Base-by-base conservation (phyloP, 179 eudicot species). In the Heliamphora pulchella region DNA sequence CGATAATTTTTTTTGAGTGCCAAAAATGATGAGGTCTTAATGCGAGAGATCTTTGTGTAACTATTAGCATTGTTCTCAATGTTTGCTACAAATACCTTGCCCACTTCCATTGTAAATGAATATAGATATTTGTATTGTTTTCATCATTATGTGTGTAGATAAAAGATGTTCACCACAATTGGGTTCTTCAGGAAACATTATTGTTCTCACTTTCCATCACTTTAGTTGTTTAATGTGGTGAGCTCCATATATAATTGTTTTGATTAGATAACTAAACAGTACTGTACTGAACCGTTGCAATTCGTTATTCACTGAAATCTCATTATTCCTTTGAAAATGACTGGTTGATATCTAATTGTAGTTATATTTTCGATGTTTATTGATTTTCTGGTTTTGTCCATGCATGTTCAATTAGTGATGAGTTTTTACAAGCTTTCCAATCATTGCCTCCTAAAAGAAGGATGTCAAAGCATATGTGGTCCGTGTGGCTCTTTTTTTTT, bases 31-130 rank as follows among this genome's bases (percentile, higher is more conserved):
- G 74, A 70, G 77, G 8, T 48, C 20, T 8, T 61, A 17, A 41
- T 43, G 7, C 9, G 4, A 39, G 31, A 75, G 51, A 39, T 75
- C 47, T 75, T 75, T 75, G 62, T 55, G 39, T 44, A 57, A 75
- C 47, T 47, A 8, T 77, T 10, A 0, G 9, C 20, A n/a, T 20
- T 18, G 53, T 13, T 64, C 79, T 63, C 44, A 13, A 48, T 0
- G 5, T 63, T 48, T 59, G 71, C 79, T 62, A 39, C 53, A 41
- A 75, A 13, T 39, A 39, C 67, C 66, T 1, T 2, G 39, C 63
- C 47, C 51, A 41, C 14, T 77, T 11, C 8, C 2, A 20, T 62
- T 77, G 71, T 63, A 77, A 47, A 77, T 77, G 79, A 59, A 3
- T 54, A 20, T 20, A 18, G 54, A 39, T 39, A 1, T 51, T 20